phyloP scores from a whole-genome alignment of 2,329 filamentous ascomycete species.

The Beauveria pseudobassiana region DNA sequence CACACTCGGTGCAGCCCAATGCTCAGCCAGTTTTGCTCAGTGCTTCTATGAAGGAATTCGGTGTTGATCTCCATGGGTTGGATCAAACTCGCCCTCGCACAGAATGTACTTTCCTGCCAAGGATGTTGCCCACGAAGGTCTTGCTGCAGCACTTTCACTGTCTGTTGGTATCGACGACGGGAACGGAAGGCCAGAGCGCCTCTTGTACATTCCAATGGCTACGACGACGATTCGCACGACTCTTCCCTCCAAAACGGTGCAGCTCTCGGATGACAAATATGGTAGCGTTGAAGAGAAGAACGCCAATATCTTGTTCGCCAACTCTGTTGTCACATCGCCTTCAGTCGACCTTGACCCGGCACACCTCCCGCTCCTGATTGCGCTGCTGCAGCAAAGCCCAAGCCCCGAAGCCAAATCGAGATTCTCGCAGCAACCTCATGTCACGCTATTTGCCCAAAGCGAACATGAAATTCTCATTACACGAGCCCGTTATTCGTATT shows the following conservation, averaged over 20 bases:
- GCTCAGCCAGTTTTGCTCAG: constrained; percentile 73
- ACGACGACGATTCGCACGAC: constrained; percentile 94
- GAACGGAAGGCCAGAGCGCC: constrained; percentile 73
- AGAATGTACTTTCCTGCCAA: constrained; percentile 95
- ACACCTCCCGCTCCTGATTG: constrained; percentile 78
- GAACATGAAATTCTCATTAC: constrained; percentile 90
- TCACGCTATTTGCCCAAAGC: constrained; percentile 91
- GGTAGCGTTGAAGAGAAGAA: constrained; percentile 76
- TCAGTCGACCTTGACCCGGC: constrained; percentile 89
- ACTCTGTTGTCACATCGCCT: constrained; percentile 91
- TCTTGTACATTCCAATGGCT: constrained; percentile 94
- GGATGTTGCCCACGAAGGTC: constrained; percentile 89
- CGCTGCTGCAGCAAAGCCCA: constrained; percentile 56
- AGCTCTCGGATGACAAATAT: constrained; percentile 59
- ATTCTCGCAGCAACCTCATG: constrained; percentile 61
- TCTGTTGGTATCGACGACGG: constrained; percentile 88
- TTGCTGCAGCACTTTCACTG: constrained; percentile 86
- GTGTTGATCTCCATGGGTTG: constrained; percentile 83
- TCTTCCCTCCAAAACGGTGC: constrained; percentile 85
- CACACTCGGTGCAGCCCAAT: constrained; percentile 59
- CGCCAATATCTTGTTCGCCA: constrained; percentile 92
- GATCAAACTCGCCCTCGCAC: constrained; percentile 89
- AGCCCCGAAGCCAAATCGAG: constrained; percentile 27
- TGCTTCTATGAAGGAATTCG: constrained; percentile 91
- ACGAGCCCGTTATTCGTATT: constrained; percentile 90